phyloP scores from a whole-genome alignment of 2,329 filamentous ascomycete species.

The Aspergillus sclerotialis region DNA sequence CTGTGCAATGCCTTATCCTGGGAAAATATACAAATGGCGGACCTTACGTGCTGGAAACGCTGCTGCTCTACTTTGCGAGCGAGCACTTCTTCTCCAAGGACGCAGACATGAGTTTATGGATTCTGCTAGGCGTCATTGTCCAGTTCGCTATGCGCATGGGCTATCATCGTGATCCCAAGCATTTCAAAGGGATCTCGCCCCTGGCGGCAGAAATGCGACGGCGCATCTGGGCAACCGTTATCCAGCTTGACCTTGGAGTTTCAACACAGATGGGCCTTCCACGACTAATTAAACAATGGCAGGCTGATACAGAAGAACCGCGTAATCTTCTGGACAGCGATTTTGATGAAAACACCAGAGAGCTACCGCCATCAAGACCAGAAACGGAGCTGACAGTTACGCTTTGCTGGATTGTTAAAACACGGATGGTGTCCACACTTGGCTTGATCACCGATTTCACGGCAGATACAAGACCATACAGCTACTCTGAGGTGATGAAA shows the following conservation, averaged over 20 bases:
- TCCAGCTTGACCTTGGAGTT: not conserved
- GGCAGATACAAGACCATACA: not conserved
- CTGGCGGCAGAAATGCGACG: not conserved
- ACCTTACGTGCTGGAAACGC: not conserved
- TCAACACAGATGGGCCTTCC: not conserved
- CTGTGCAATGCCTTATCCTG: not conserved
- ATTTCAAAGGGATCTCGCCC: not conserved
- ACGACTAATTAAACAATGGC: not conserved
- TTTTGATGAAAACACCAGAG: not conserved
- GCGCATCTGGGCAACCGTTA: not conserved
- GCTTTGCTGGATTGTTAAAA: not conserved
- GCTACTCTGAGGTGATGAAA: not conserved
- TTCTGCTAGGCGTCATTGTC: not conserved
- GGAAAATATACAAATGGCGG: not conserved
- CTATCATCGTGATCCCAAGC: not conserved
- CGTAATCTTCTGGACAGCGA: not conserved
- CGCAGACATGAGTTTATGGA: not conserved
- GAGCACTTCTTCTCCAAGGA: not conserved
- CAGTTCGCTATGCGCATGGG: not conserved
- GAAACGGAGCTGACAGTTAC: not conserved
- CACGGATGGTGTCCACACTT: not conserved
- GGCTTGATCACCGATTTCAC: not conserved
- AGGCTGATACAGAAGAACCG: not conserved
- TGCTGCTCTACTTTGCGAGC: not conserved
- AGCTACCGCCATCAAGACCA: not conserved